Base-by-base conservation (phyloP, 2,329 filamentous ascomycete genomes). In the Xylariaceae sp. region DNA sequence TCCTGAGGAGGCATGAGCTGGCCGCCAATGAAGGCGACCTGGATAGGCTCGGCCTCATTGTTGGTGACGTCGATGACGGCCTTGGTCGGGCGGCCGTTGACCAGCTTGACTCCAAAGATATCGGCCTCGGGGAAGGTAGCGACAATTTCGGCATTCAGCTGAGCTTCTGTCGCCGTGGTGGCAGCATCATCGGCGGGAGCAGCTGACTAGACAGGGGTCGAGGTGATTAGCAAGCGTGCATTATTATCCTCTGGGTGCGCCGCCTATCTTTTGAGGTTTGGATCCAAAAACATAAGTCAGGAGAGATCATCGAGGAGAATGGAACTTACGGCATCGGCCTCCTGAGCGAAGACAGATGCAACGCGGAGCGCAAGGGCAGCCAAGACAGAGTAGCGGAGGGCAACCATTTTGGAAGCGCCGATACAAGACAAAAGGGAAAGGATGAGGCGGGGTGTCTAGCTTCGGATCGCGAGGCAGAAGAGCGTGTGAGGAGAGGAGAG, bases 81-180 rank as follows among this genome's bases (percentile, higher is more conserved):
- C 63, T 85, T 80, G 48, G 88, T 95, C 29, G 88, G 79, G 50
- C 83, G 82, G 58, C 88, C 88, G 62, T 98, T 98, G 71, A 97
- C 78, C 53, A 97, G 81, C 77, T 94, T 95, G 54, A 97, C 81
- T 56, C 90, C 92, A 54, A 96, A 92, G 65, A 94, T 82, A 70
- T 94, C 87, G 69, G 81, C 62, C 59, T 83, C 70, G 66, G 77
- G 67, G 70, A 80, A 76, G 62, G 70, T 71, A 43, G 82, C 74
- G 50, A 74, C 73, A 53, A 83, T 66, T 38, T 81, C 76, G 62
- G 85, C 80, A 48, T 79, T 77, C 55, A 84, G 63, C 50, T 76
- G 67, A 54, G 70, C 37, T 35, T 48, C 46, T 28, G 54, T 44
- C 40, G 55, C 46, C 34, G 44, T 51, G 34, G 47, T 47, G 3